phyloP scores from a whole-genome alignment of 2,329 filamentous ascomycete genomes.

The Metarhizium brunneum region DNA sequence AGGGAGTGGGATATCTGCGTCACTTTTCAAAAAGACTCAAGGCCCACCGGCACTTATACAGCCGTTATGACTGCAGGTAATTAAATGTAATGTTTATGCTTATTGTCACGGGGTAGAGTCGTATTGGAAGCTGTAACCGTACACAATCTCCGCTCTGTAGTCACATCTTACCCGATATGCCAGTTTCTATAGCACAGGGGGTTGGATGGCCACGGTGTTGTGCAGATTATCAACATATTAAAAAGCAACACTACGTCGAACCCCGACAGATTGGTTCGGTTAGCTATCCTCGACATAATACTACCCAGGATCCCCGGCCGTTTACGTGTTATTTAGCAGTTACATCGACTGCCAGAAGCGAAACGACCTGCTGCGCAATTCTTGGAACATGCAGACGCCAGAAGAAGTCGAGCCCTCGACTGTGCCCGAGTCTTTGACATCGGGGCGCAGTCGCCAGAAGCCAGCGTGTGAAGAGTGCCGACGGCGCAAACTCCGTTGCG shows the following conservation, averaged over 20 bases:
- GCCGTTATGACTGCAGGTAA: not conserved
- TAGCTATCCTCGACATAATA: not conserved
- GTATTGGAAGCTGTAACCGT: not conserved
- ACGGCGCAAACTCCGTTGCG: slow-evolving; percentile 7
- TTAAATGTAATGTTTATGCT: not conserved
- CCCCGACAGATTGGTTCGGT: not conserved
- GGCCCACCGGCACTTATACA: not conserved
- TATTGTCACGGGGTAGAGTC: not conserved
- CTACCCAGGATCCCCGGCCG: not conserved
- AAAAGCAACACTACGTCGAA: not conserved
- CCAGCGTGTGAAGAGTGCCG: slow-evolving; percentile 9
- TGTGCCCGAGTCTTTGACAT: not conserved
- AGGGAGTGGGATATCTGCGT: not conserved
- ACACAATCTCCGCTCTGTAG: not conserved
- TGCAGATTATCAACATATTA: not conserved
- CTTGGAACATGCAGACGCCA: not conserved
- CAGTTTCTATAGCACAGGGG: not conserved
- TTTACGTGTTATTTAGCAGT: not conserved
- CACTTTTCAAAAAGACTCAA: not conserved
- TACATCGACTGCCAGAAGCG: not conserved
- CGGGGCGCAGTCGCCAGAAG: not conserved
- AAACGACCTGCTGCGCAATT: not conserved
- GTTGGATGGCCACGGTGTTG: not conserved
- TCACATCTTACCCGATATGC: not conserved
- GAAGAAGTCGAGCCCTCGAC: not conserved